Evolutionary conservation across 2,329 filamentous ascomycete genomes (phyloP).

Genomic region (Clarireedia paspali): DNA sequence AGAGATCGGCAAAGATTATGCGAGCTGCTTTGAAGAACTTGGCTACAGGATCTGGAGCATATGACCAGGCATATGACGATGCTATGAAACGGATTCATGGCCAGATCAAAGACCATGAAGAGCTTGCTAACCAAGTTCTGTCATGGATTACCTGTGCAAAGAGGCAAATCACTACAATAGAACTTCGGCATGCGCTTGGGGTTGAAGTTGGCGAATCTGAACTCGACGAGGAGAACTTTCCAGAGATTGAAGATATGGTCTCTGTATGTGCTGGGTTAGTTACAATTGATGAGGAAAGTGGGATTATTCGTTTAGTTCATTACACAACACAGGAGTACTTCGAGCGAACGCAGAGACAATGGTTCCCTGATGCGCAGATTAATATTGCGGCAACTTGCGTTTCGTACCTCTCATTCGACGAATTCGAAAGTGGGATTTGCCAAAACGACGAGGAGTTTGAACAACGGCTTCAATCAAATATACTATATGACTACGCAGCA

Average conservation of each 20-base stretch:
- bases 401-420: too few relatives aligned
- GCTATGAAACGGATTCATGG: conserved; percentile 32
- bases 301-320: neutral
- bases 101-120: conserved; percentile 10
- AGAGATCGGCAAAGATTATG: conserved; percentile 26
- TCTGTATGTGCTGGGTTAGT: conserved; percentile 12
- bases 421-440: too few relatives aligned
- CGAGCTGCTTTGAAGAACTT: conserved; percentile 24
- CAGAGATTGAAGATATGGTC: neutral
- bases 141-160: conserved; percentile 35
- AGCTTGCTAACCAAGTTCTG: conserved; percentile 7
- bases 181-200: conserved; percentile 38
- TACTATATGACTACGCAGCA: too few relatives aligned
- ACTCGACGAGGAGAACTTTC: conserved; percentile 16
- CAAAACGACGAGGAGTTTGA: too few relatives aligned
- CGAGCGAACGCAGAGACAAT: too few relatives aligned
- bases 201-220: conserved; percentile 23
- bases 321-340: too few relatives aligned
- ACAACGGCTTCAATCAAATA: too few relatives aligned
- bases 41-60: conserved; percentile 15
- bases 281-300: neutral
- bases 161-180: conserved; percentile 27
- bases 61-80: conserved; percentile 33
- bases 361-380: too few relatives aligned
- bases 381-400: too few relatives aligned